Evolutionary conservation across 495 filamentous ascomycete genomes (phyloP).

Genomic region (Aspergillus nidulans): DNA sequence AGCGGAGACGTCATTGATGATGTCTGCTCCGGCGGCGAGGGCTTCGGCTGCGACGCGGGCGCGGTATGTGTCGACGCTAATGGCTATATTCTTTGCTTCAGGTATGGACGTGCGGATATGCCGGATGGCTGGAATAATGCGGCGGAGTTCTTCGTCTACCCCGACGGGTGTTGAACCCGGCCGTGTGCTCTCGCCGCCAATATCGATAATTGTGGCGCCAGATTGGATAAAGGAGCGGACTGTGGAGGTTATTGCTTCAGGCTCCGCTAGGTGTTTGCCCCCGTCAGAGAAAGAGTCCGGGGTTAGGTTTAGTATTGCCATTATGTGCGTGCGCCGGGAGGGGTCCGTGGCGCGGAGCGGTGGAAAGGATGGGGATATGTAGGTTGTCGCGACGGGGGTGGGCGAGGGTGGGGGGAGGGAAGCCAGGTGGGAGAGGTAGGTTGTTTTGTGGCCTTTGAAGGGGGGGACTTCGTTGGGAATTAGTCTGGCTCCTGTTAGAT

Average conservation of each 20-base stretch:
- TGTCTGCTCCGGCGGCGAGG: constrained; percentile 77
- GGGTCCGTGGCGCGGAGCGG: constrained; percentile 61
- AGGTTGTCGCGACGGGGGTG: constrained; percentile 62
- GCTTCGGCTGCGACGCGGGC: constrained; percentile 78
- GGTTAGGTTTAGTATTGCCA: constrained; percentile 94
- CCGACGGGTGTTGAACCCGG: constrained; percentile 64
- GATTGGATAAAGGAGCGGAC: constrained; percentile 54
- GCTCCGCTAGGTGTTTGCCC: constrained; percentile 53
- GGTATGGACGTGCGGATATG: constrained; percentile 63
- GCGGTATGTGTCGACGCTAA: constrained; percentile 91
- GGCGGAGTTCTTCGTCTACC: constrained; percentile 66
- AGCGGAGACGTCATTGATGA: constrained; percentile 92
- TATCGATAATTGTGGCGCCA: constrained; percentile 81
- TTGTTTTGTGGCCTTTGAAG: constrained; percentile 26
- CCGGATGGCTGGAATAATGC: constrained; percentile 72
- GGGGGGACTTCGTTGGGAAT: constrained; percentile 56
- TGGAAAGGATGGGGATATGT: constrained; percentile 53
- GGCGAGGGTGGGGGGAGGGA: constrained; percentile 52
- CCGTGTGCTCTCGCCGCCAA: constrained; percentile 89
- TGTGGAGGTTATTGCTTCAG: constrained; percentile 41
- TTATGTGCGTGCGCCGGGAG: constrained; percentile 67
- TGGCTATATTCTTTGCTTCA: constrained; percentile 56
- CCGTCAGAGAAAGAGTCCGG: constrained; percentile 98
- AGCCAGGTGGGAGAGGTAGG: constrained; percentile 54
- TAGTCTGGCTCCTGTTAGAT: constrained; percentile 42